phyloP scores from a whole-genome alignment of 1,284 basidiomycete genomes.

The Irpex rosettiformis region DNA sequence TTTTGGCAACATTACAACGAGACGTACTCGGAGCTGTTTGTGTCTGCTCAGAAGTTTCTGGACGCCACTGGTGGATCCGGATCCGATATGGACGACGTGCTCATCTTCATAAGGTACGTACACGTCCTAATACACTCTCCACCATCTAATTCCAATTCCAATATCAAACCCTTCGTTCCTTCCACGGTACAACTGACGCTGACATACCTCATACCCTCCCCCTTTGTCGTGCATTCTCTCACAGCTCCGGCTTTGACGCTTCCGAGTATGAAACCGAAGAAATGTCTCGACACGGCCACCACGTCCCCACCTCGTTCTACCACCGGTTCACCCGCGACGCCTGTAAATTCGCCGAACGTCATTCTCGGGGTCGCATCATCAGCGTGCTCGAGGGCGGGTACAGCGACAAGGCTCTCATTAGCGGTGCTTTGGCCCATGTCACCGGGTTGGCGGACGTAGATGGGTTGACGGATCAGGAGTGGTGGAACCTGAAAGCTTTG shows the following conservation, averaged over 20 bases:
- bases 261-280: constrained; percentile 87
- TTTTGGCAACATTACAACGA: constrained; percentile 79
- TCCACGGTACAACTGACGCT: too few species aligned
- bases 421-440: constrained; percentile 79
- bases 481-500: constrained; percentile 75
- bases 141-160: background rate
- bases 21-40: constrained; percentile 67
- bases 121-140: too few species aligned
- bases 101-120: constrained; percentile 83
- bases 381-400: constrained; percentile 96
- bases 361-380: constrained; percentile 72
- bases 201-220: too few species aligned
- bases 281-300: constrained; percentile 91
- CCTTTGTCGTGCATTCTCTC: background rate
- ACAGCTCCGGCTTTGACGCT: constrained; percentile 88
- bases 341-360: constrained; percentile 60
- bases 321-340: constrained; percentile 80
- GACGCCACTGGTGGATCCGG: constrained; percentile 61
- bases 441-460: constrained; percentile 55
- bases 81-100: constrained; percentile 58
- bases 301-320: constrained; percentile 88
- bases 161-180: background rate
- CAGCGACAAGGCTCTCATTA: constrained; percentile 83
- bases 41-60: constrained; percentile 73
- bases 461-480: constrained; percentile 38